Percentiles rank a stretch among this genome's conserved stretches.
Conservation (phyloP, 345 rosid species). For the Euphorbia peplus region DNA sequence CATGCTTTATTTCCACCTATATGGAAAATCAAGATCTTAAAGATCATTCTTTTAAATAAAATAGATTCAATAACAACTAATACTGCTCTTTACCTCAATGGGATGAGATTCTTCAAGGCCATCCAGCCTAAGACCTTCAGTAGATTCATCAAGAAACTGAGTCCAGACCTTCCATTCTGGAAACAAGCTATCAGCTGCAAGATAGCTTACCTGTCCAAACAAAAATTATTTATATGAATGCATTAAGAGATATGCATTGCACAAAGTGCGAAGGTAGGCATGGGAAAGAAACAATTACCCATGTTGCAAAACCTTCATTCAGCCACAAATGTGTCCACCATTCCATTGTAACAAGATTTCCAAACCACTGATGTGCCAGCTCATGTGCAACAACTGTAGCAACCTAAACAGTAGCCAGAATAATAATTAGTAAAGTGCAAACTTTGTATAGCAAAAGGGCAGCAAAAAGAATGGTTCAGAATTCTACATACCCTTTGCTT, state of each 20-base stretch:
- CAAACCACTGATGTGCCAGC: conserved; percentile 99
- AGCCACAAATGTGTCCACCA: conserved; percentile 99
- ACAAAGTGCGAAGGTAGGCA: conserved; percentile 7
- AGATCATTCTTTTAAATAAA: background rate
- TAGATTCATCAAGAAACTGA: conserved; percentile 88
- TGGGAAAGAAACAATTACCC: conserved; percentile 52
- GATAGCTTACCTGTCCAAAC: conserved; percentile 81
- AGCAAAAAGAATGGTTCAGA: conserved; percentile 7
- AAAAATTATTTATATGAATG: conserved; percentile 15
- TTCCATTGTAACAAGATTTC: conserved; percentile 98
- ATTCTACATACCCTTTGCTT: conserved; percentile 70
- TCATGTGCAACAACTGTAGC: conserved; percentile 97
- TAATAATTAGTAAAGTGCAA: conserved; percentile 5
- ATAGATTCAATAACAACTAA: background rate
- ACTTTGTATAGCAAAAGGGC: background rate
- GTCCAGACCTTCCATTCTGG: conserved; percentile 99
- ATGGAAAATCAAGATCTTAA: conserved; percentile 9
- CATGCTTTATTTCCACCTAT: conserved; percentile 92
- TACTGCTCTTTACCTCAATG: conserved; percentile 62
- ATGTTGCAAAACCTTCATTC: conserved; percentile 98
- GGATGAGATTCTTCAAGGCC: conserved; percentile 98
- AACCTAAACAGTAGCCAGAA: conserved; percentile 50
- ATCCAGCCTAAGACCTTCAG: conserved; percentile 82
- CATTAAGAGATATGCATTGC: conserved; percentile 1
- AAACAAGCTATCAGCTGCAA: conserved; percentile 84